Base-by-base conservation (phyloP, 1,284 basidiomycete species). In the Apiotrichum mycotoxinovorans region DNA sequence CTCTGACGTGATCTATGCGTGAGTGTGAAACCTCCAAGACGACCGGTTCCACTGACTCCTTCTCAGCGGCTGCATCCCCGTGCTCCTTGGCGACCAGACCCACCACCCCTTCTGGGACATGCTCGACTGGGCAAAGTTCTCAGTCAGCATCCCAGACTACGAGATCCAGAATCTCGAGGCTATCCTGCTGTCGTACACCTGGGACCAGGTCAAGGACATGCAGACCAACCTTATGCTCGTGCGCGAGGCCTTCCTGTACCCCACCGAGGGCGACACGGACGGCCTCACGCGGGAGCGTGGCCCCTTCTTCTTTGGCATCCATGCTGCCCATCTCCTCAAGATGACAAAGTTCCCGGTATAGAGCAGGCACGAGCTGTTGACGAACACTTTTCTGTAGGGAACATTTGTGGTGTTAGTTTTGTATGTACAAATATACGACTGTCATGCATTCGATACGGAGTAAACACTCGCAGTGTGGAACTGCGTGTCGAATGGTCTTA, bases 11-110 rank as follows among this genome's bases (percentile, higher is more conserved):
- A 68, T 78, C 46, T 77, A 73, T 54, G 70, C 75, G 54, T 49
- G 37, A 40, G 47, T 38, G 9, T 8, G 11, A 22, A n/a, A 5
- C 10, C n/a, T 10, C 8, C 40, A 5, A 30, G 5, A n/a, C n/a
- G n/a, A n/a, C n/a, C n/a, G 30, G 1, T 41, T 45, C 2, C 26
- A 33, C 26, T 33, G 22, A 41, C n/a, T n/a, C 40, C 5, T n/a
- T n/a, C n/a, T 9, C 35, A 49, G 47, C 17, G 77, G 77, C 42
- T 78, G 77, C 60, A 78, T 78, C 42, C 76, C 77, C 12, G 75
- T 75, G 14, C 65, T 76, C 34, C 57, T 78, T 35, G 71, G 69
- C 52, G 72, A 77, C 56, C 65, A 67, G 35, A 52, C 71, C 23
- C 66, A 73, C 51, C 66, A 69, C 56, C 71, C 74, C 11, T 78